A percentile compares a stretch with the other conserved stretches of the same genome.
Conservation (phyloP, 108 stramenopile genomes). For the Thalassiosira profunda region DNA sequence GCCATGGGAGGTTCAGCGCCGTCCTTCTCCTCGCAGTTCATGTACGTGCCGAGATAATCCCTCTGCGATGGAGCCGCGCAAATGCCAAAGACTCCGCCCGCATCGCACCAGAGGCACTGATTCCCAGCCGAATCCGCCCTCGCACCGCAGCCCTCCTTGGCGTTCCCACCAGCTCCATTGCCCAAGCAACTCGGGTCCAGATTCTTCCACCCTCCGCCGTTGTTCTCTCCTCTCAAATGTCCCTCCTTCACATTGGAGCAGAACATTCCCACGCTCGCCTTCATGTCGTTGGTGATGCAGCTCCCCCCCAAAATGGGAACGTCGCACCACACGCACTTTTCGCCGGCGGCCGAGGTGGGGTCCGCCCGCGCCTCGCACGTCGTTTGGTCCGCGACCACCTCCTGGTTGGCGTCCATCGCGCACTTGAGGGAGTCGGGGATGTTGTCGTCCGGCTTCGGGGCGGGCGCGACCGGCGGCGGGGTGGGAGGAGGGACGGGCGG, state of each 20-base stretch:
- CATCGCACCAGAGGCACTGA: constrained; percentile 44
- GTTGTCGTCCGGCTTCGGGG: constrained; percentile 8
- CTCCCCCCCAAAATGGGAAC: constrained; percentile 35
- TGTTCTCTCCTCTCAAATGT: neutral
- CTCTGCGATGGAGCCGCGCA: constrained; percentile 23
- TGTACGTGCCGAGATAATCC: constrained; percentile 13
- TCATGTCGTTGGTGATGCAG: constrained; percentile 26
- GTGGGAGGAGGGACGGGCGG: neutral
- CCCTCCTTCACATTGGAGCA: constrained; percentile 13
- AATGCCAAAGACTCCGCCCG: constrained; percentile 34
- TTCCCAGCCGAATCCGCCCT: constrained; percentile 25
- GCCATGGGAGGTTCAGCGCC: constrained; percentile 4
- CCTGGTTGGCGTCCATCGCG: constrained; percentile 6
- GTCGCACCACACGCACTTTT: constrained; percentile 36
- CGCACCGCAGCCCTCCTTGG: constrained; percentile 11
- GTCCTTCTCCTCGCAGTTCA: constrained; percentile 16
- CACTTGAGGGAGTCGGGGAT: constrained; percentile 13
- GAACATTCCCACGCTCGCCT: constrained; percentile 10
- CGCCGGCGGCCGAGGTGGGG: neutral
- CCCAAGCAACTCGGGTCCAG: constrained; percentile 40
- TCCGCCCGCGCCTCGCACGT: constrained; percentile 21
- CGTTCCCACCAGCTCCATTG: constrained; percentile 5
- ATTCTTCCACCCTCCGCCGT: constrained; percentile 11
- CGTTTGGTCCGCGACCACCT: constrained; percentile 20
- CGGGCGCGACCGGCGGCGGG: constrained; percentile 1